A percentile compares a stretch with the other conserved stretches of the same genome.
phyloP scores from a whole-genome alignment of 208 protist genomes.

The Trypanosoma brucei region DNA sequence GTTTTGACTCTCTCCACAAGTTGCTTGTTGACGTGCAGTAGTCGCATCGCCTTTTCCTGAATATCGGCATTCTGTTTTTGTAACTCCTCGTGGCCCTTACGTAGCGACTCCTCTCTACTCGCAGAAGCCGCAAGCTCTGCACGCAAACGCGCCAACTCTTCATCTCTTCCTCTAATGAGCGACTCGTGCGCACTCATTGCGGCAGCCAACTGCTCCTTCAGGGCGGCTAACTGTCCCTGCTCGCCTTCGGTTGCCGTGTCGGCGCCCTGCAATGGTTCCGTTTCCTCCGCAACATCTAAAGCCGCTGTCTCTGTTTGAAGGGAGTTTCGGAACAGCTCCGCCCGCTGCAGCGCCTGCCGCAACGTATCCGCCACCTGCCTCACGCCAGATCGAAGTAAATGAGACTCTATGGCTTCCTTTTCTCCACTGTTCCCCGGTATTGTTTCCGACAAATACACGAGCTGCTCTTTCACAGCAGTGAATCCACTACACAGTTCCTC shows the following conservation, averaged over 20 bases:
- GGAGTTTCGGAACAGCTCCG: constrained; percentile 17
- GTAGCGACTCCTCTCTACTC: constrained; percentile 21
- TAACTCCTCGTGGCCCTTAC: constrained; percentile 13
- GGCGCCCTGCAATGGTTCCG: too few relatives aligned
- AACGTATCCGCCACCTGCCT: constrained; percentile 14
- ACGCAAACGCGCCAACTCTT: constrained; percentile 12
- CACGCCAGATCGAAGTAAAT: constrained; percentile 15
- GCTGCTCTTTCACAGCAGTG: constrained; percentile 11
- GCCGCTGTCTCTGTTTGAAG: constrained; percentile 3
- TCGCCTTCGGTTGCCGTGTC: too few relatives aligned
- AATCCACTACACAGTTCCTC: constrained; percentile 13
- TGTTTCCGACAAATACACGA: constrained; percentile 12
- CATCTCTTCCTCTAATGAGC: neutral
- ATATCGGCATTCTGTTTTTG: constrained; percentile 11
- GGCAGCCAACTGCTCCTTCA: neutral
- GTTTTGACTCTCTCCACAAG: constrained; percentile 10
- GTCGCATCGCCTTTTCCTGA: constrained; percentile 6
- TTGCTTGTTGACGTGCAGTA: constrained; percentile 21
- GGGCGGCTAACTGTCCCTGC: neutral
- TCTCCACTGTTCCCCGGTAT: neutral
- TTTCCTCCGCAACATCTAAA: neutral
- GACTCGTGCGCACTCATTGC: neutral
- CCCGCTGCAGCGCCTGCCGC: constrained; percentile 17
- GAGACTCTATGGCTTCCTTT: constrained; percentile 1
- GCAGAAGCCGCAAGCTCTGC: constrained; percentile 2